phyloP scores from a whole-genome alignment of 257 asterid species.

The Ehretia macrophylla region DNA sequence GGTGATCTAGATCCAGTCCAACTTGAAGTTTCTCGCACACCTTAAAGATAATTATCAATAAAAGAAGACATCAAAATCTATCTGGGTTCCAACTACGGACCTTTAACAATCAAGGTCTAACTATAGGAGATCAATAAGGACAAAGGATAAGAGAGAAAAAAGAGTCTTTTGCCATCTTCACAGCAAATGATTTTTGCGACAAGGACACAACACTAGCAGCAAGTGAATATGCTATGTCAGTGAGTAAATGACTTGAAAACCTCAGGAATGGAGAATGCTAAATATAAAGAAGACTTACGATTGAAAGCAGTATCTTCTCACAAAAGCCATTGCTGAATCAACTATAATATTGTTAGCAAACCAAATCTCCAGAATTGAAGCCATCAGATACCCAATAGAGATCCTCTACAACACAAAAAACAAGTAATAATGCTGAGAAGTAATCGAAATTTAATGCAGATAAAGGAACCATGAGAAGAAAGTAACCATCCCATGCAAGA shows the following conservation, averaged over 20 bases:
- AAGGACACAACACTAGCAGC: not conserved
- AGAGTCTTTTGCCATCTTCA: not conserved
- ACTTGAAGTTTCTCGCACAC: too few relatives aligned
- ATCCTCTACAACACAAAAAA: slow-evolving; percentile 58
- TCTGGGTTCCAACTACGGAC: too few relatives aligned
- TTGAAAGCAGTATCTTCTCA: slow-evolving; percentile 68
- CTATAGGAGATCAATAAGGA: too few relatives aligned
- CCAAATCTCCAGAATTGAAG: slow-evolving; percentile 81
- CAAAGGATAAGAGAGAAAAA: too few relatives aligned
- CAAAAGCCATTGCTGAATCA: slow-evolving; percentile 54
- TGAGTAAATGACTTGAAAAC: not conserved
- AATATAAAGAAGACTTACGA: slow-evolving; percentile 41
- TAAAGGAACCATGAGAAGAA: not conserved
- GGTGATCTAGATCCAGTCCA: too few relatives aligned
- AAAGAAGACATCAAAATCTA: too few relatives aligned
- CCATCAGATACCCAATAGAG: slow-evolving; percentile 74
- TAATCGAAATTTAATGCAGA: not conserved
- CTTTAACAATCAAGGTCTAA: too few relatives aligned
- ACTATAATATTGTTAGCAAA: slow-evolving; percentile 44
- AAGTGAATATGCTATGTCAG: not conserved
- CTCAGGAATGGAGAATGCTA: not conserved
- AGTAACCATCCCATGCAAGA: not conserved
- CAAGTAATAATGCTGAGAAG: slow-evolving; percentile 5
- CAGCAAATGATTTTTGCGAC: not conserved
- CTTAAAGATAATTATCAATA: too few relatives aligned